Percentiles rank a stretch among this genome's conserved stretches.
These are phyloP conservation scores for Helianthus tuberosus DNA, from an alignment of 129 eudicot species.

Conservation along the genomic window DNA sequence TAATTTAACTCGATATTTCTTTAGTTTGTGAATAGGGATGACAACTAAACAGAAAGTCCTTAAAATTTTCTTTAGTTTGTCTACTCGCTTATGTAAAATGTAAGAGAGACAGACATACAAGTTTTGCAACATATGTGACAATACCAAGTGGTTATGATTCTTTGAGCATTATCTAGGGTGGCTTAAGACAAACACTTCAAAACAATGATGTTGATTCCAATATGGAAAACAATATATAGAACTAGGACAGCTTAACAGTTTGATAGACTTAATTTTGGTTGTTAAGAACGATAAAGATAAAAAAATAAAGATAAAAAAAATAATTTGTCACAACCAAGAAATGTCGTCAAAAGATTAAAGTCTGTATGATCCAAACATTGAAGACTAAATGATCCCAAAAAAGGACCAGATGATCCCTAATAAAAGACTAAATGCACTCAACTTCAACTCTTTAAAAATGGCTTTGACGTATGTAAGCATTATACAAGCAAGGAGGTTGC, in stretches of 20 bases:
- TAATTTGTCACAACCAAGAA: no score
- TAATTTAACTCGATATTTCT: not conserved
- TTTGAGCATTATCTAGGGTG: constrained; percentile 7
- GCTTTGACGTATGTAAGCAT: no score
- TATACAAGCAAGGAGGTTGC: constrained; percentile 5
- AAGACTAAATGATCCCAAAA: no score
- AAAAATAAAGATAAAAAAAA: no score
- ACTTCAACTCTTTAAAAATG: not conserved
- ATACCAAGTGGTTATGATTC: constrained; percentile 8
- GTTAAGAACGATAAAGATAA: no score
- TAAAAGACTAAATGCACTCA: no score
- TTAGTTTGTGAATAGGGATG: not conserved
- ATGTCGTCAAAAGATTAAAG: not conserved
- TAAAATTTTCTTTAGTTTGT: no score
- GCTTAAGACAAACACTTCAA: not conserved
- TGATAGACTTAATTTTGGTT: not conserved
- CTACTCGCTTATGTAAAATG: not conserved
- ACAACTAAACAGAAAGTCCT: not conserved
- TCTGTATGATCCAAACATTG: no score
- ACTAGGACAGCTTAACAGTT: not conserved
- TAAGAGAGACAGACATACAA: no score
- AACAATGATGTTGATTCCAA: not conserved
- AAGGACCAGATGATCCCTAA: no score
- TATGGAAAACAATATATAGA: not conserved
- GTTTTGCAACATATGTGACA: not conserved